Evolutionary conservation across 2,329 filamentous ascomycete genomes (phyloP).

Genomic region (Sclerotinia spermophila): DNA sequence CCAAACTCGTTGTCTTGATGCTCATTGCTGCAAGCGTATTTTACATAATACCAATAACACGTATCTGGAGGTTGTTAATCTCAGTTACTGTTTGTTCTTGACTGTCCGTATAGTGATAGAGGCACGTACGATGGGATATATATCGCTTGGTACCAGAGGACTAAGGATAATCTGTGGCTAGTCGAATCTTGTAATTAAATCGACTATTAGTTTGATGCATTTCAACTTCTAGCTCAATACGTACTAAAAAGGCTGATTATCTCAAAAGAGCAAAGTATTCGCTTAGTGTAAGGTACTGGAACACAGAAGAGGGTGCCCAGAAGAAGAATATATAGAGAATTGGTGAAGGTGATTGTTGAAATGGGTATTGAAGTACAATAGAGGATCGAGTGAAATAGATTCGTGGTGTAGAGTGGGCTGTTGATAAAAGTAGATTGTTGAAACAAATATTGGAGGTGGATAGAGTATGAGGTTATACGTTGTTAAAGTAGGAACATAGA

Average conservation of each 20-base stretch:
- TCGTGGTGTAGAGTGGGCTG: background rate
- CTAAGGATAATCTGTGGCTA: background rate
- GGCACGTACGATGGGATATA: background rate
- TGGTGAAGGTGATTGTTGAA: background rate
- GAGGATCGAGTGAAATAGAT: background rate
- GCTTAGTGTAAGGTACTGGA: background rate
- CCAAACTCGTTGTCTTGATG: too few relatives aligned
- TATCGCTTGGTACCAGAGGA: background rate
- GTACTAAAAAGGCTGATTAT: background rate
- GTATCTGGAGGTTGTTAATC: rapidly evolving
- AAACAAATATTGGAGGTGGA: too few relatives aligned
- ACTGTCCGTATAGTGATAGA: background rate
- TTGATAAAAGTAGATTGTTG: background rate
- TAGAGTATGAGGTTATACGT: background rate
- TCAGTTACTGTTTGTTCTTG: background rate
- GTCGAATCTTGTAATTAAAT: background rate
- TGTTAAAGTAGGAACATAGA: background rate
- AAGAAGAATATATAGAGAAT: background rate
- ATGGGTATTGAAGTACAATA: background rate
- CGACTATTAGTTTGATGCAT: background rate
- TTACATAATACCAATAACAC: background rate
- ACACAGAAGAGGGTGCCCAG: background rate
- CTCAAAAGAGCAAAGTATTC: background rate
- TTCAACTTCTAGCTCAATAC: background rate
- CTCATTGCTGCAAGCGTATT: background rate